Base-by-base conservation (phyloP, 495 filamentous ascomycete species). In the Pyronema omphalodes region DNA sequence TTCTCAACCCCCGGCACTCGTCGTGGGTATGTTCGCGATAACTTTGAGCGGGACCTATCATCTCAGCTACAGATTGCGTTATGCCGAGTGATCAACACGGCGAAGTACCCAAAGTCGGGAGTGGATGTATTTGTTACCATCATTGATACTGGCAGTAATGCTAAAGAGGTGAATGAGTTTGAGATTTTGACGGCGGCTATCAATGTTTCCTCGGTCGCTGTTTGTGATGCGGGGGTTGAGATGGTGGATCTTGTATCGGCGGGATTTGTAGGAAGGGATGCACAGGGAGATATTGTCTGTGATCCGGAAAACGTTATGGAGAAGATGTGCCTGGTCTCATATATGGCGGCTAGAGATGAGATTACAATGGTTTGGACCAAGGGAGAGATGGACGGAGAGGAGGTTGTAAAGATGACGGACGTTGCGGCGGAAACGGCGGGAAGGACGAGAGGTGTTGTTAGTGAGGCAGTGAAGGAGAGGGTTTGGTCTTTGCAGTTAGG, bases 41-140 rank as follows among this genome's bases (percentile, higher is more conserved):
- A 79, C 7, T 79, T 74, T 55, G 91, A 96, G 71, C 76, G 88
- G 15, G 91, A 98, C 67, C 80, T 98, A 1, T 83, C 82, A 11
- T 83, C 86, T 0, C 93, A 95, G 65, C 70, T 98, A 8, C 88
- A 95, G 66, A 86, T 86, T 7, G 91, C 93, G 47, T 72, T 98
- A 23, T 72, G 84, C 29, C 88, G 93, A 3, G 82, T 85, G 2
- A 81, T 96, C 46, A 88, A 95, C 58, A 86, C 85, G 9, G 85
- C 91, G 60, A 74, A 88, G 35, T 98, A 91, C 86, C 91, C 91
- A 14, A 98, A 98, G 74, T 93, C 85, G 65, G 88, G 87, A 14
- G 78, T 93, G 9, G 91, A 98, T 57, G 79, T 96, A 34, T 81
- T 93, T 7, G 75, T 98, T 51, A 95, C 88, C 0, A 79, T 98